A percentile compares a stretch with the other conserved stretches of the same genome.
phyloP scores from a whole-genome alignment of 345 rosid species.

The Nasturtium officinale region DNA sequence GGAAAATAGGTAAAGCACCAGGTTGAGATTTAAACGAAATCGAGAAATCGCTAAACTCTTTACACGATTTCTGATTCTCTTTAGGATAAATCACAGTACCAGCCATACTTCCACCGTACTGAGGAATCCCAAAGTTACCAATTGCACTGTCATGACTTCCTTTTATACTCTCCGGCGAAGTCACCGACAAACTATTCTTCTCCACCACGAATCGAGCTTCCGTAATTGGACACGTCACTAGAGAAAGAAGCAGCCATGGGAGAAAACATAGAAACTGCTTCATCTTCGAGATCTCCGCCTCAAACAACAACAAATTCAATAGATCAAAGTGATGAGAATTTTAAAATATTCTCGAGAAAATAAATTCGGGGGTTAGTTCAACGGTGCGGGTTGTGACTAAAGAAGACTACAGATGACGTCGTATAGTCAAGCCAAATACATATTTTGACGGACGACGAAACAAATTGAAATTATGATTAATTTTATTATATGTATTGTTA shows the following conservation, averaged over 20 bases:
- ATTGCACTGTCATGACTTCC: slow-evolving; percentile 90
- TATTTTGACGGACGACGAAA: no score
- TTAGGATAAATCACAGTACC: slow-evolving; percentile 75
- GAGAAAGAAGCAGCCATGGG: slow-evolving; percentile 24
- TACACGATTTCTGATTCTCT: slow-evolving; percentile 77
- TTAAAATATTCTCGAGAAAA: no score
- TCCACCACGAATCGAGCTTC: slow-evolving; percentile 85
- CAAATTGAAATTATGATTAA: no score
- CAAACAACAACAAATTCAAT: no score
- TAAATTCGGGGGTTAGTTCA: no score
- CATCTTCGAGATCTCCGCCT: slow-evolving; percentile 44
- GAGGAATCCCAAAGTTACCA: slow-evolving; percentile 97
- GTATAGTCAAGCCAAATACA: no score
- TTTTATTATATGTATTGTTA: no score
- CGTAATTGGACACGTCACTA: background rate
- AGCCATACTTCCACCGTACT: slow-evolving; percentile 99
- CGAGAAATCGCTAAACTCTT: slow-evolving; percentile 60
- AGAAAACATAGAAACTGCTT: slow-evolving; percentile 49
- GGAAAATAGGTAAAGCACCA: no score
- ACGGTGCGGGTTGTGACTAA: no score
- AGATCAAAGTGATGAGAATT: no score
- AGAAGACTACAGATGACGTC: no score
- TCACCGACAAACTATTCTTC: slow-evolving; percentile 87
- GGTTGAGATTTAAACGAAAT: slow-evolving; percentile 51
- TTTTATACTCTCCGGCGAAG: slow-evolving; percentile 88